Conservation (phyloP, 192 early-diverging fungal genomes). For the Cladochytrium replicatum region DNA sequence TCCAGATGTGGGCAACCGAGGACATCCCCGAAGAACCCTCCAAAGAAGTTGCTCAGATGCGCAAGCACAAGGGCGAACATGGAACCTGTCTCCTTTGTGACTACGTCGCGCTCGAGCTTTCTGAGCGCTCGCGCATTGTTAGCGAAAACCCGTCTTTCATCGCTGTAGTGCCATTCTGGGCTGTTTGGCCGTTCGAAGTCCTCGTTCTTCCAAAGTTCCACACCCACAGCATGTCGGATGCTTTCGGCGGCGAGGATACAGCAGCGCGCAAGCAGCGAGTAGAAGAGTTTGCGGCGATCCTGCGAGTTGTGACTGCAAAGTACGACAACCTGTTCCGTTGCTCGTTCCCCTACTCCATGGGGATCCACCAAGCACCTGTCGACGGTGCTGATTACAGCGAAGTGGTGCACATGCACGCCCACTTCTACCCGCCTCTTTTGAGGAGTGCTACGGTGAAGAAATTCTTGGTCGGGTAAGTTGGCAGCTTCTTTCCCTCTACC, state of each 20-base stretch:
- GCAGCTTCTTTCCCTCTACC: background rate
- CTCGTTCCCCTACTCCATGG: constrained; percentile 96
- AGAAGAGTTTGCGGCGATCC: constrained; percentile 70
- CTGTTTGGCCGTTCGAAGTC: constrained; percentile 92
- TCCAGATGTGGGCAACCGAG: constrained; percentile 76
- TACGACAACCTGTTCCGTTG: constrained; percentile 91
- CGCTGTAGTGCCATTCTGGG: constrained; percentile 91
- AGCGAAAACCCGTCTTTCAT: constrained; percentile 72
- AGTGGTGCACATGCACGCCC: constrained; percentile 74
- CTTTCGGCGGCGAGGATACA: constrained; percentile 14
- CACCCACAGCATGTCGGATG: too few relatives aligned
- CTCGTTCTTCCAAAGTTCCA: constrained; percentile 69
- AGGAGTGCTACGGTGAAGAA: constrained; percentile 85
- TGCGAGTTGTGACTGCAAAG: constrained; percentile 64
- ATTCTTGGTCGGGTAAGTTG: constrained; percentile 81
- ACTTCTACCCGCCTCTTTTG: constrained; percentile 93
- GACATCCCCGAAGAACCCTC: constrained; percentile 71
- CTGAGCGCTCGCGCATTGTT: constrained; percentile 55
- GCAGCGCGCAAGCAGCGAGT: background rate
- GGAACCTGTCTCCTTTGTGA: constrained; percentile 70
- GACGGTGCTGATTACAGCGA: constrained; percentile 36
- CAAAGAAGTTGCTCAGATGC: constrained; percentile 59
- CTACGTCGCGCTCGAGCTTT: constrained; percentile 55
- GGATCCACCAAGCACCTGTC: constrained; percentile 80
- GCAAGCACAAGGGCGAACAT: constrained; percentile 46